Evolutionary conservation across 2,329 filamentous ascomycete genomes (phyloP).

Genomic region (Dactylellina haptotyla): DNA sequence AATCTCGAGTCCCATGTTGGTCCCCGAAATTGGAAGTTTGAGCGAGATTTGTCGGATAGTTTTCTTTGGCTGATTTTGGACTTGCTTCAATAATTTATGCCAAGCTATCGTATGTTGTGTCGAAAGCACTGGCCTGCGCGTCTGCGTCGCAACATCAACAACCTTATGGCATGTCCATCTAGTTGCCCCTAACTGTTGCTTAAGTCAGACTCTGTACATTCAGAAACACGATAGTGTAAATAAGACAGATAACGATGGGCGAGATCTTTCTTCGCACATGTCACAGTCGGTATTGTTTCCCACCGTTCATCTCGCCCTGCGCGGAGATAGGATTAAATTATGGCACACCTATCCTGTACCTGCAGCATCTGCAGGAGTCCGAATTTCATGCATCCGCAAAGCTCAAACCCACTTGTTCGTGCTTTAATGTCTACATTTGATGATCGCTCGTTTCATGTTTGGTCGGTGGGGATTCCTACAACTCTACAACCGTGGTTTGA

Average conservation of each 20-base stretch:
- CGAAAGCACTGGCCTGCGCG: no score
- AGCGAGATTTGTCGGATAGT: constrained; percentile 45
- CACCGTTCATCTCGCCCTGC: no score
- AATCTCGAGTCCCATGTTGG: constrained; percentile 8
- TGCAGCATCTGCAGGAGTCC: constrained; percentile 42
- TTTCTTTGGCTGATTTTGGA: constrained; percentile 21
- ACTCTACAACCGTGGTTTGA: not conserved
- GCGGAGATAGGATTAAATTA: not conserved
- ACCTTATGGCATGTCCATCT: no score
- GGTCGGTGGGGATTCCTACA: constrained; percentile 26
- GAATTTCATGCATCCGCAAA: constrained; percentile 40
- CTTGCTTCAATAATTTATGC: not conserved
- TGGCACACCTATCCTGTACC: constrained; percentile 21
- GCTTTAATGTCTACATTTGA: constrained; percentile 30
- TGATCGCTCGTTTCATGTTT: constrained; percentile 36
- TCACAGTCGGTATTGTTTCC: not conserved
- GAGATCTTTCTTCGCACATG: no score
- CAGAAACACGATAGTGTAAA: no score
- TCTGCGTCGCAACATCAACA: no score
- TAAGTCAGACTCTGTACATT: no score
- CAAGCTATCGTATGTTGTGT: not conserved
- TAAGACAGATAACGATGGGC: no score
- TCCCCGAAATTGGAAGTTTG: constrained; percentile 50
- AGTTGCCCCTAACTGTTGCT: no score
- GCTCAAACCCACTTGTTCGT: constrained; percentile 25